Base-by-base conservation (phyloP, 2,329 filamentous ascomycete genomes). In the Zelopaecilomyces penicillatus region DNA sequence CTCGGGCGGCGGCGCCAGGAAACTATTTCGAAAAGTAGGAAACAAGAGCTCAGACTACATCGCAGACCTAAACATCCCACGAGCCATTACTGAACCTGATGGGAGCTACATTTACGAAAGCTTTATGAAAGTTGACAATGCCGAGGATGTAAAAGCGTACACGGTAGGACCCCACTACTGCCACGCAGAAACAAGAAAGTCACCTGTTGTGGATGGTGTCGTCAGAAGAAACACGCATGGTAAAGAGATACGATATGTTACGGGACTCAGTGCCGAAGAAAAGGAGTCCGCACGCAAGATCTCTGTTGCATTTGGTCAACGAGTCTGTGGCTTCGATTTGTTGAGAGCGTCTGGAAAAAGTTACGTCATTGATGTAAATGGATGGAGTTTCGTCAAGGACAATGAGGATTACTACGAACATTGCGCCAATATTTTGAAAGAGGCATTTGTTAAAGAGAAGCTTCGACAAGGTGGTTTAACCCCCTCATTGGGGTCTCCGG, bases 341-440 rank as follows among this genome's bases (percentile, higher is more conserved):
- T 73, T 98, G 45, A 83, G 94, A 29, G 88, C 90, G 9, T 83
- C 81, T 41, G 87, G 89, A 11, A 87, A 87, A 63, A 97, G 91
- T 62, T 98, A 88, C 65, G 93, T 98, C 40, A 98, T 98, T 54
- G 93, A 98, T 57, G 93, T 98, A 55, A 98, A 98, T 63, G 93
- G 93, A 9, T 98, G 94, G 94, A 97, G 91, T 60, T 98, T 98
- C 58, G 93, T 98, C 63, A 98, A 98, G 64, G 94, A 98, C 63
- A 98, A 98, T 57, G 91, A 96, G 50, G 90, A 95, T 49, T 98
- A 98, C 65, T 98, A 98, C 62, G 87, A 97, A 58, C 87, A 88
- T 58, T 93, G 85, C 54, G 82, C 93, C 26, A 82, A 74, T 48
- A 95, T 97, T 40, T 70, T 98, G 42, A 87, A 83, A 58, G 83